A percentile compares a stretch with the other conserved stretches of the same genome.
Evolutionary conservation across 257 asterid genomes (phyloP).

Genomic region (Solanum virginianum): DNA sequence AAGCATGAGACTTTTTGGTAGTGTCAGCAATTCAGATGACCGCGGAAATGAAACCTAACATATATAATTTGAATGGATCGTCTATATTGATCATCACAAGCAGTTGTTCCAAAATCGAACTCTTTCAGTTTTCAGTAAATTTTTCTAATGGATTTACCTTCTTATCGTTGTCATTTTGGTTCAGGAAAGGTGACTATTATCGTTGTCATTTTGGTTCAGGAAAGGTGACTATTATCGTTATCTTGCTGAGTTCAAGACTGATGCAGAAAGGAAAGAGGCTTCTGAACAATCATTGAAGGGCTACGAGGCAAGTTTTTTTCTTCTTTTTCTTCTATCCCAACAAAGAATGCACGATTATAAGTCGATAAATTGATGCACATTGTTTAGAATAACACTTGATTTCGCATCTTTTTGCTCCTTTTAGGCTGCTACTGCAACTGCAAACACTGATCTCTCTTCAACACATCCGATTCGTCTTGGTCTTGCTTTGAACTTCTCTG

Average conservation of each 20-base stretch:
- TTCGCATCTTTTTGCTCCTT: not conserved
- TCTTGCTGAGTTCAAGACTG: slow-evolving; percentile 80
- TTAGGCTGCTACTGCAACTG: slow-evolving; percentile 62
- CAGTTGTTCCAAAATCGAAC: not conserved
- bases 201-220: too few species aligned
- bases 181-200: slow-evolving; percentile 82
- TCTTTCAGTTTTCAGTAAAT: not conserved
- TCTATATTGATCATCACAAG: not conserved
- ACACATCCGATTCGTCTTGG: slow-evolving; percentile 95
- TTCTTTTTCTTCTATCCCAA: not conserved
- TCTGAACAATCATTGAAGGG: slow-evolving; percentile 74
- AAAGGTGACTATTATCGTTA: slow-evolving; percentile 83
- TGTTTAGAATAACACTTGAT: not conserved
- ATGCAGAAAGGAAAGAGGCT: slow-evolving; percentile 66
- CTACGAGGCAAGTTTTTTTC: slow-evolving; percentile 53
- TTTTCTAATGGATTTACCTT: not conserved
- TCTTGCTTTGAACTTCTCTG: slow-evolving; percentile 85
- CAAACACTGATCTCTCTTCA: slow-evolving; percentile 68
- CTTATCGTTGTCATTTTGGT: not conserved
- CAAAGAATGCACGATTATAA: not conserved
- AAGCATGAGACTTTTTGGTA: not conserved
- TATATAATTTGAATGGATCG: not conserved
- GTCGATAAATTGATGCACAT: not conserved
- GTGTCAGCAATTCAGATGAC: not conserved
- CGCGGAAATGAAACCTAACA: not conserved